Evolutionary conservation across 257 asterid genomes (phyloP), one percentile per base, ranked within the genome.

Genomic region (Catharanthus roseus): DNA sequence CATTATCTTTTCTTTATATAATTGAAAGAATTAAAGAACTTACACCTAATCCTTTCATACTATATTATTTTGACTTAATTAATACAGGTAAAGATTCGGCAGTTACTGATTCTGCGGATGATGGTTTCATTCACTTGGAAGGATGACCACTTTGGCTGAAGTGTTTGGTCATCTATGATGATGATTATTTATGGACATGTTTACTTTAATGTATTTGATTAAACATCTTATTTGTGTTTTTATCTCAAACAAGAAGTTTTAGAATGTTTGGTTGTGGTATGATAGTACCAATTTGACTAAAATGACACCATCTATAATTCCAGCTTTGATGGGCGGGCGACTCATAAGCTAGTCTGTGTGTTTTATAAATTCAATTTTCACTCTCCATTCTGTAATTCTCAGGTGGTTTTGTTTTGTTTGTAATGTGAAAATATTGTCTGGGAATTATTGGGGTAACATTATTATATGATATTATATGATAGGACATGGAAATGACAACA

Each of bases 31-130:
- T 66, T 44, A 1, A 26, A 29, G 51, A 36, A 1, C 57, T 0
- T 49, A 34, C 16, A 28, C 42, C 8, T 16, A 13, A 24, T 39
- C 60, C 36, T 68, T 47, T 47, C n/a, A n/a, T n/a, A n/a, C 2
- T 41, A 39, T 21, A 62, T 33, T 16, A 36, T 18, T 49, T 62
- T 61, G 1, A 62, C 19, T 1, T 8, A 0, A 33, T 71, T 19
- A n/a, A 68, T 81, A 85, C 44, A 61, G 66, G 66, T 61, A 28
- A 61, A 68, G 70, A 12, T 51, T 11, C 41, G 11, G 67, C 10
- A 18, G 5, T 28, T 28, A 60, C 44, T 16, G 67, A 21, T 53
- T 61, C 57, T 49, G 63, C 64, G 31, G 53, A 47, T 68, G 12
- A 24, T n/a, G 67, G 56, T 36, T 54, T 8, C 23, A 9, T 50